These are phyloP conservation scores for Candida sp. DNA, from an alignment of 1,139 yeast species.

Conservation along the genomic window DNA sequence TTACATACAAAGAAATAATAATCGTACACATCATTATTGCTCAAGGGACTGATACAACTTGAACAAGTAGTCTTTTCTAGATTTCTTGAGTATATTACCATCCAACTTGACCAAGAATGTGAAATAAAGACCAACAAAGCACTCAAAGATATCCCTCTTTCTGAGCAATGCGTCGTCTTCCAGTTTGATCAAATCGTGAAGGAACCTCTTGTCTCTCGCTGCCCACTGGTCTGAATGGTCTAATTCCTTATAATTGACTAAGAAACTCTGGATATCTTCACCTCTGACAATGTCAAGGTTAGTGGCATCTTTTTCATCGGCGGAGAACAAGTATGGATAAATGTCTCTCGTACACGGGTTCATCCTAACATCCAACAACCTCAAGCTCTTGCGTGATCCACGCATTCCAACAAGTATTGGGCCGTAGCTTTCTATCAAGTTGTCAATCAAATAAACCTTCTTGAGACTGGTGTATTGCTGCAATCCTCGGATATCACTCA, in stretches of 20 bases:
- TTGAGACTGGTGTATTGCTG: constrained; percentile 34
- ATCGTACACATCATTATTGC: too few species aligned
- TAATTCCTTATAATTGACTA: constrained; percentile 43
- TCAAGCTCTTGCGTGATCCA: constrained; percentile 35
- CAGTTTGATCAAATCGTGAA: constrained; percentile 13
- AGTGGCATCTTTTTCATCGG: constrained; percentile 40
- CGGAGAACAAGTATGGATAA: constrained; percentile 58
- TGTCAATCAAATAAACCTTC: constrained; percentile 50
- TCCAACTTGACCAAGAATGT: constrained; percentile 39
- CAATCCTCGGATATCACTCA: constrained; percentile 33
- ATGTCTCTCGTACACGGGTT: constrained; percentile 52
- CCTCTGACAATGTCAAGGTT: constrained; percentile 42
- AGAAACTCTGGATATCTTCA: constrained; percentile 52
- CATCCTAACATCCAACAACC: constrained; percentile 51
- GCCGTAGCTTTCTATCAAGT: constrained; percentile 40
- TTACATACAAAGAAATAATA: too few species aligned
- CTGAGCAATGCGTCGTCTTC: constrained; percentile 23
- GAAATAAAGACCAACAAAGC: constrained; percentile 40
- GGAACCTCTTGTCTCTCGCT: constrained; percentile 34
- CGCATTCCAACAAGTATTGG: constrained; percentile 35
- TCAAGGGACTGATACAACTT: too few species aligned
- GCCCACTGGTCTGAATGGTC: constrained; percentile 38
- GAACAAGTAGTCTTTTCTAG: background rate
- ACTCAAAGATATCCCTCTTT: constrained; percentile 42
- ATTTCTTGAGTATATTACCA: constrained; percentile 30